Evolutionary conservation across 1,139 yeast species (phyloP), one percentile per base, ranked within the genome.

Genomic region (Geotrichum candidum): DNA sequence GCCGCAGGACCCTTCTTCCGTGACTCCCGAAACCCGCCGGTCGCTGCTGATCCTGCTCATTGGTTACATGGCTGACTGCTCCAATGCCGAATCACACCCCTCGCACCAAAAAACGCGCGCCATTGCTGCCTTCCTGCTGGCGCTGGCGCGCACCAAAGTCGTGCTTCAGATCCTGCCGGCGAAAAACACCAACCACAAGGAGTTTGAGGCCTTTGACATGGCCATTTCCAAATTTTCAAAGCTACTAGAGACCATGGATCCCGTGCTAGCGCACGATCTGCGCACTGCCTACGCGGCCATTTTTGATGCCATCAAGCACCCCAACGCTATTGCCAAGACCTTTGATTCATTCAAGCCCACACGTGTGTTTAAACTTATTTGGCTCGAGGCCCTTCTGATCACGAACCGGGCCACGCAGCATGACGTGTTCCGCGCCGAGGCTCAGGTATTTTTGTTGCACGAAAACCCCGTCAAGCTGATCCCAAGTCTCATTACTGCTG

Each of bases 361-460:
- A 15, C 64, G 76, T 7, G 68, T 69, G 1, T 67, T 68, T 57
- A 61, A 76, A 22, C 64, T 74, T 59, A 59, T 72, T 7, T 73
- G 76, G 76, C 71, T 74, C 13, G 76, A 74, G 52, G 68, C 72
- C 57, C 60, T 68, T 45, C 67, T 73, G 63, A 57, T 35, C 51
- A 67, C 15, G 64, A 69, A 25, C 65, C 70, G 29, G 67, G 65
- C 67, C 29, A 66, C 71, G 27, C 71, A 68, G 52, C 68, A 68
- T n/a, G 65, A 63, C 18, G 58, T 65, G 13, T 66, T 74, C 33
- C 58, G 60, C 23, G 63, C 65, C 29, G 76, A 74, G 63, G 64
- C 74, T 10, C 68, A 68, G 31, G 60, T 70, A 27, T 56, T 72
- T 50, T 63, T 75, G 66, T 70, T 69, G 41, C 68, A 69, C 48